These are phyloP conservation scores for Cyclocybe aegerita DNA, from an alignment of 768 basidiomycete genomes.

Conservation along the genomic window DNA sequence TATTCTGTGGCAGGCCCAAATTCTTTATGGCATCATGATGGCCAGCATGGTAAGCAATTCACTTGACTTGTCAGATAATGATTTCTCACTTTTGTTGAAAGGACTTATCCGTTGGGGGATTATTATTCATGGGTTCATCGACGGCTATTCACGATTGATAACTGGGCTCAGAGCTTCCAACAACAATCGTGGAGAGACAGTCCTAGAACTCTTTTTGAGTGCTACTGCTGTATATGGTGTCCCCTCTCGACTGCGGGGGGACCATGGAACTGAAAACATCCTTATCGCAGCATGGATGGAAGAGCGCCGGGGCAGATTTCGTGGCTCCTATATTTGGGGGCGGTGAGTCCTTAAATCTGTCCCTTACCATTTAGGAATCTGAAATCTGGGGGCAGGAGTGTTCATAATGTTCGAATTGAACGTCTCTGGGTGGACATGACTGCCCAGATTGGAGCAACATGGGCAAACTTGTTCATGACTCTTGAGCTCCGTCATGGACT, in stretches of 20 bases:
- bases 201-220: slow-evolving; percentile 11
- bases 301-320: slow-evolving; percentile 3
- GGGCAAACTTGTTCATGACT: slow-evolving; percentile 29
- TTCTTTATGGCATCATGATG: slow-evolving; percentile 31
- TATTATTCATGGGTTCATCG: slow-evolving; percentile 31
- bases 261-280: slow-evolving; percentile 27
- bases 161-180: slow-evolving; percentile 11
- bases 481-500: slow-evolving; percentile 28
- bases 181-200: slow-evolving; percentile 17
- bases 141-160: slow-evolving; percentile 21
- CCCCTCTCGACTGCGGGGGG: slow-evolving; percentile 19
- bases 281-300: slow-evolving; percentile 20
- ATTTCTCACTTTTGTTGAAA: slow-evolving; percentile 2
- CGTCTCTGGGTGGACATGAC: slow-evolving; percentile 37
- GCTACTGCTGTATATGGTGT: slow-evolving; percentile 8
- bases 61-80: neutral
- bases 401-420: slow-evolving; percentile 30
- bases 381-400: slow-evolving; percentile 5
- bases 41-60: slow-evolving; percentile 25
- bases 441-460: slow-evolving; percentile 25
- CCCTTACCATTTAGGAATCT: neutral
- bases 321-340: slow-evolving; percentile 25
- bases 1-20: slow-evolving; percentile 27
- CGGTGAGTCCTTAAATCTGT: slow-evolving; percentile 3
- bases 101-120: slow-evolving; percentile 31